These are phyloP conservation scores for Coemansia pectinata DNA, from an alignment of 192 early-diverging fungal species.

Conservation along the genomic window DNA sequence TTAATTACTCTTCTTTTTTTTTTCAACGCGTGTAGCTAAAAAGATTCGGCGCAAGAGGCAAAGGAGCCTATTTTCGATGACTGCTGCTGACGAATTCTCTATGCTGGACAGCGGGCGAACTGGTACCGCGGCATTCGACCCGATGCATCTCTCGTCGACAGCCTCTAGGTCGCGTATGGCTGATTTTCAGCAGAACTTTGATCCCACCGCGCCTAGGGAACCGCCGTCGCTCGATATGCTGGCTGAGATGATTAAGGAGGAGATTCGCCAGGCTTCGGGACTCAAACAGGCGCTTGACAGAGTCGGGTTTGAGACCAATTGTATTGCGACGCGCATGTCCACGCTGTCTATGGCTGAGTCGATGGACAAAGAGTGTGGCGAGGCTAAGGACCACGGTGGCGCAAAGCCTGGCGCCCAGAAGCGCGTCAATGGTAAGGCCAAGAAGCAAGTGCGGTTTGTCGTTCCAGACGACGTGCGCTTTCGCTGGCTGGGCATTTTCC, in stretches of 20 bases:
- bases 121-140: conserved; percentile 20
- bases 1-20: not conserved
- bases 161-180: conserved; percentile 4
- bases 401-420: not conserved
- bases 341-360: conserved; percentile 13
- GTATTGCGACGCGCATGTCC: conserved; percentile 33
- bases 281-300: conserved; percentile 49
- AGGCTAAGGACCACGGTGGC: not conserved
- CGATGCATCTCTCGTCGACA: conserved; percentile 13
- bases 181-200: not conserved
- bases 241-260: conserved; percentile 55
- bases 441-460: conserved; percentile 43
- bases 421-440: not conserved
- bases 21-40: conserved; percentile 23
- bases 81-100: conserved; percentile 40
- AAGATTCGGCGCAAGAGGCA: conserved; percentile 52
- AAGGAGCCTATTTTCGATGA: conserved; percentile 54
- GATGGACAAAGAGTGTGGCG: not conserved
- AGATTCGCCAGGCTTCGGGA: conserved; percentile 53
- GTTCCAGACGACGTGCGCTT: conserved; percentile 55
- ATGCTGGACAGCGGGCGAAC: conserved; percentile 44
- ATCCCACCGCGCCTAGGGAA: conserved; percentile 12
- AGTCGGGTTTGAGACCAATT: conserved; percentile 34
- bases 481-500: conserved; percentile 54
- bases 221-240: conserved; percentile 47